A percentile compares a stretch with the other conserved stretches of the same genome.
phyloP scores from a whole-genome alignment of 1,139 yeast species.

The Nakaseomyces delphensis region DNA sequence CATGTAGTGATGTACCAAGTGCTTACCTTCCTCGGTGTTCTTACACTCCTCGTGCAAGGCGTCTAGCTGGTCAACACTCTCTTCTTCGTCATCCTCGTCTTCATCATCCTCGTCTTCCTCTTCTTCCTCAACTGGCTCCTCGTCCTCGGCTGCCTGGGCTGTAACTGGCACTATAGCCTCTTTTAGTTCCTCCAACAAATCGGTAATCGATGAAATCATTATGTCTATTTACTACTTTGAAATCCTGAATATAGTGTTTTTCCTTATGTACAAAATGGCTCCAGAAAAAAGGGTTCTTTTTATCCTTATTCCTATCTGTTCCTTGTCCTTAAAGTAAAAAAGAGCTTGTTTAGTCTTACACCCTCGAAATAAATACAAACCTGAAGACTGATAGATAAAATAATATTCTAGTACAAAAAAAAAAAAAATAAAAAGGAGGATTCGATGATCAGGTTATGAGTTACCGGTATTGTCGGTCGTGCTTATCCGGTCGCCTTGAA shows the following conservation, averaged over 20 bases:
- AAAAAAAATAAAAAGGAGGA: no score
- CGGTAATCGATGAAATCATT: conserved; percentile 52
- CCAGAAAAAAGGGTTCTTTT: neutral
- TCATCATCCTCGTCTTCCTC: conserved; percentile 66
- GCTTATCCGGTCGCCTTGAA: no score
- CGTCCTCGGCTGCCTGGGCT: conserved; percentile 61
- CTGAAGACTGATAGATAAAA: no score
- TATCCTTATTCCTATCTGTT: no score
- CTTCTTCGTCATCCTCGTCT: conserved; percentile 75
- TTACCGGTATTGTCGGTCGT: no score
- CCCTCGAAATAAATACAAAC: no score
- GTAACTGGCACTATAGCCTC: conserved; percentile 73
- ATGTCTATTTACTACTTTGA: no score
- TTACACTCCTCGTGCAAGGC: conserved; percentile 60
- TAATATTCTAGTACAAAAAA: no score
- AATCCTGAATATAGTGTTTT: neutral
- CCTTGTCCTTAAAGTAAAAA: no score
- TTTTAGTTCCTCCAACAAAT: conserved; percentile 58
- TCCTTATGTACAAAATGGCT: neutral
- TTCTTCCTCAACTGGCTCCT: conserved; percentile 36
- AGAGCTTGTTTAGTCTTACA: no score
- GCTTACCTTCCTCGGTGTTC: conserved; percentile 59
- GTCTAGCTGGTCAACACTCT: conserved; percentile 59
- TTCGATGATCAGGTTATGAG: no score
- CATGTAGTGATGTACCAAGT: conserved; percentile 77